phyloP scores from a whole-genome alignment of 2,329 filamentous ascomycete species.

The Ophiostoma montium region DNA sequence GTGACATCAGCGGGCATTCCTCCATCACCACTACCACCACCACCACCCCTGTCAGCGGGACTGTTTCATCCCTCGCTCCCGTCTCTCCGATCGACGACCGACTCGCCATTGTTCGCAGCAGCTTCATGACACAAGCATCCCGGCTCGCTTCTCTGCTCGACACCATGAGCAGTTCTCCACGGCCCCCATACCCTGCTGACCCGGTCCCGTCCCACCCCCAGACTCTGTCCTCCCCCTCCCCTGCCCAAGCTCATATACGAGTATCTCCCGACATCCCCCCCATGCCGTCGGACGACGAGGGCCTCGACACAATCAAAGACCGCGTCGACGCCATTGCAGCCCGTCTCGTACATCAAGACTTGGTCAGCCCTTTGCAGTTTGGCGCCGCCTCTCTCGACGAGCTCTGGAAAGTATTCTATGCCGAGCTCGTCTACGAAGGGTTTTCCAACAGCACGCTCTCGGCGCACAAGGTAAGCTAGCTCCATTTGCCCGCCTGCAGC shows the following conservation, averaged over 20 bases:
- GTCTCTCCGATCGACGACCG: background rate
- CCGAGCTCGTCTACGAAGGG: conserved; percentile 43
- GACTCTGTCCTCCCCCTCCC: conserved; percentile 14
- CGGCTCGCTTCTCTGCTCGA: conserved; percentile 20
- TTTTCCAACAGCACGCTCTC: conserved; percentile 40
- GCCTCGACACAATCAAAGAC: conserved; percentile 41
- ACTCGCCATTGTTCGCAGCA: background rate
- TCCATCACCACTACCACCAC: background rate
- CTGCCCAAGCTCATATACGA: conserved; percentile 7
- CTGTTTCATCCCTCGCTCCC: background rate
- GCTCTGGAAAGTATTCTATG: conserved; percentile 43
- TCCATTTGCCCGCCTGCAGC: background rate
- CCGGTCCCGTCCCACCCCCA: background rate
- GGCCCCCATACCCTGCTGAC: conserved; percentile 18
- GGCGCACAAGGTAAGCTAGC: conserved; percentile 37
- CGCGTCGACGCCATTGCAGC: conserved; percentile 45
- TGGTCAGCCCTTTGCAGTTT: conserved; percentile 3
- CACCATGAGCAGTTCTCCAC: conserved; percentile 27
- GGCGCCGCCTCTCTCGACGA: conserved; percentile 26
- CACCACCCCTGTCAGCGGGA: background rate
- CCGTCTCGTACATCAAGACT: conserved; percentile 31
- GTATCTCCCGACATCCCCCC: conserved; percentile 7
- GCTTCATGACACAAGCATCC: background rate
- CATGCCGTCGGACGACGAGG: conserved; percentile 22
- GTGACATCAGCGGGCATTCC: conserved; percentile 2